Evolutionary conservation across 2,329 filamentous ascomycete species (phyloP).

Genomic region (Coniochaeta sp.): DNA sequence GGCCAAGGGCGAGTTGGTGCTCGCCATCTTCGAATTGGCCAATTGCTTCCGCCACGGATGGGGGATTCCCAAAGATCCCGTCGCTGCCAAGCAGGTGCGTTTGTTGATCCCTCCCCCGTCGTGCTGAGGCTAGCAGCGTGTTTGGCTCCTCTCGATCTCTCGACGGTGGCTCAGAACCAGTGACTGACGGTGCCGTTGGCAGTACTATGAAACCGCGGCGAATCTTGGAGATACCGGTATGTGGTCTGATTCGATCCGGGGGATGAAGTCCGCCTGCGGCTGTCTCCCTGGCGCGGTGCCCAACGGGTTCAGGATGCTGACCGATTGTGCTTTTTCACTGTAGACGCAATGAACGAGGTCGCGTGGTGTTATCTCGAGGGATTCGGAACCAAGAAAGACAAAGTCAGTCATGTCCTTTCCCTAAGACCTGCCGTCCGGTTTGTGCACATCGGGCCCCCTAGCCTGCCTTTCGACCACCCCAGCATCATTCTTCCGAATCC

Average conservation of each 20-base stretch:
- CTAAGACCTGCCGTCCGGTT: background rate
- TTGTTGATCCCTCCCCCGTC: slow-evolving; percentile 3
- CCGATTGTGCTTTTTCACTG: slow-evolving; percentile 14
- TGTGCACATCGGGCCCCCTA: background rate
- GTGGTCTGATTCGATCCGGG: slow-evolving; percentile 16
- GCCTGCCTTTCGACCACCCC: background rate
- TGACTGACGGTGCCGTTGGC: slow-evolving; percentile 14
- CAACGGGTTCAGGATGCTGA: slow-evolving; percentile 16
- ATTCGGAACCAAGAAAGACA: slow-evolving; percentile 97
- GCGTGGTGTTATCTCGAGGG: slow-evolving; percentile 95
- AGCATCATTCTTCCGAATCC: background rate
- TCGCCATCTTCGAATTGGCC: slow-evolving; percentile 92
- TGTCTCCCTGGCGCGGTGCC: slow-evolving; percentile 4
- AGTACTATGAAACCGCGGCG: slow-evolving; percentile 97
- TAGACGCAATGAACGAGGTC: slow-evolving; percentile 94
- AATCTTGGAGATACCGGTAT: slow-evolving; percentile 83
- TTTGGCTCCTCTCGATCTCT: background rate
- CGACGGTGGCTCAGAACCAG: background rate
- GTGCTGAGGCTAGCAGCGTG: slow-evolving; percentile 19
- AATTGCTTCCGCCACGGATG: slow-evolving; percentile 93
- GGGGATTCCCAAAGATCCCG: slow-evolving; percentile 80
- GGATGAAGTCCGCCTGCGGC: background rate
- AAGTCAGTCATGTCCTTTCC: slow-evolving; percentile 54
- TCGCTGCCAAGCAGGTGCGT: slow-evolving; percentile 68
- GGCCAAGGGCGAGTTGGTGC: slow-evolving; percentile 90